Evolutionary conservation across 495 filamentous ascomycete genomes (phyloP), one percentile per base, ranked within the genome.

Genomic region (Aspergillus nanangensis): DNA sequence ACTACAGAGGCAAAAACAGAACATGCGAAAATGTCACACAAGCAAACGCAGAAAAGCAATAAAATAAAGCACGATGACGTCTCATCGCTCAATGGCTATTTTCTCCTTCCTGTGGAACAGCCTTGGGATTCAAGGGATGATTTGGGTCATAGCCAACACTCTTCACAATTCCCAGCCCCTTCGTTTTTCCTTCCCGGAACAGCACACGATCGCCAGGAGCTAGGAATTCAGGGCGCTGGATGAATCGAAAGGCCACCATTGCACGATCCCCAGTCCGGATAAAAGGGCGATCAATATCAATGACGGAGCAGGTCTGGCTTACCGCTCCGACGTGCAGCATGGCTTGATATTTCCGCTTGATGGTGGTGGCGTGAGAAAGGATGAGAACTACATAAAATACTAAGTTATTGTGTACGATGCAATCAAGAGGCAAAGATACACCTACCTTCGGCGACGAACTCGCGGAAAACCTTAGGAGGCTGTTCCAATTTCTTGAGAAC

Each of bases 311-410:
- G 0, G 93, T 98, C 66, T 98, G 93, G 45, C 84, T 89, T 41
- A 98, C 87, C 1, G 93, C 88, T 7, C 93, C 93, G 15, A 98
- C 93, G 56, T 98, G 93, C 17, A 98, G 77, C 93, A 98, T 98
- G 4, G 93, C 94, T 65, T 98, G 93, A 59, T 98, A 98, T 56
- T 91, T 91, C 5, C 88, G 90, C 62, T 94, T 93, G 65, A 98
- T 98, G 36, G 93, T 98, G n/a, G 93, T 98, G 1, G 93, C 93
- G 60, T 98, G 93, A 3, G 86, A 90, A 7, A 98, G 76, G 49
- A 98, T 98, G 5, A 98, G 77, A 3, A 97, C 93, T 89, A 39
- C 3, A 40, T 27, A 15, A 17, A 31, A 42, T 1, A 31, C 9
- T 38, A 8, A 47, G 41, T 20, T 8, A 33, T 9, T 20, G 10